Evolutionary conservation across 1,284 basidiomycete genomes (phyloP), one percentile per base, ranked within the genome.

Genomic region (Rhizoctonia solani): DNA sequence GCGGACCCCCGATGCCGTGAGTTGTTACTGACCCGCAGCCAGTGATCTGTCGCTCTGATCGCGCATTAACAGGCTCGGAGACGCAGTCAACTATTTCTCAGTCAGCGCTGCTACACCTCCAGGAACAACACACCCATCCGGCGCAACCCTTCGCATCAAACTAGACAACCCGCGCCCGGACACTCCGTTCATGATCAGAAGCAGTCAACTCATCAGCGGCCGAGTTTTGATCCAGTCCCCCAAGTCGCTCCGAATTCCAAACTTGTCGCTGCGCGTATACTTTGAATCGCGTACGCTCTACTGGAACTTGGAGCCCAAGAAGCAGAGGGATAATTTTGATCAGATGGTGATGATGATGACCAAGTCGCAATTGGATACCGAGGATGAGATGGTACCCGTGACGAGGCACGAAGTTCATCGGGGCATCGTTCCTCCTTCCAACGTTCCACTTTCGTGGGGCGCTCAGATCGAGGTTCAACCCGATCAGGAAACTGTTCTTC

Each of bases 51-150:
- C n/a, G n/a, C n/a, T n/a, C n/a, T n/a, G n/a, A n/a, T n/a, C n/a
- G n/a, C n/a, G n/a, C n/a, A n/a, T n/a, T n/a, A n/a, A 11, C 21
- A 63, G 59, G 16, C 34, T 63, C 25, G 59, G 59, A 11, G 27
- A 14, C 25, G 49, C 32, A 25, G 49, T 47, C 8, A 50, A 37
- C 6, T 41, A 52, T 37, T 63, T 63, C 32, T 63, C 59, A 4
- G 59, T 63, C 59, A 63, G 59, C 46, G 59, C 59, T 1, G 59
- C 47, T 29, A 63, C 59, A 21, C 59, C 59, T 42, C 47, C 49
- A 30, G 34, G 32, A 52, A 49, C 50, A 8, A 47, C 59, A 41
- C 59, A 63, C 23, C 37, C 49, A 39, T 63, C 59, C 21, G 59
- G 49, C 4, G 21, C 42, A 21, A 14, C 59, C 29, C 23, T 63